Evolutionary conservation across 345 rosid genomes (phyloP).

Genomic region (Cardamine occulta): DNA sequence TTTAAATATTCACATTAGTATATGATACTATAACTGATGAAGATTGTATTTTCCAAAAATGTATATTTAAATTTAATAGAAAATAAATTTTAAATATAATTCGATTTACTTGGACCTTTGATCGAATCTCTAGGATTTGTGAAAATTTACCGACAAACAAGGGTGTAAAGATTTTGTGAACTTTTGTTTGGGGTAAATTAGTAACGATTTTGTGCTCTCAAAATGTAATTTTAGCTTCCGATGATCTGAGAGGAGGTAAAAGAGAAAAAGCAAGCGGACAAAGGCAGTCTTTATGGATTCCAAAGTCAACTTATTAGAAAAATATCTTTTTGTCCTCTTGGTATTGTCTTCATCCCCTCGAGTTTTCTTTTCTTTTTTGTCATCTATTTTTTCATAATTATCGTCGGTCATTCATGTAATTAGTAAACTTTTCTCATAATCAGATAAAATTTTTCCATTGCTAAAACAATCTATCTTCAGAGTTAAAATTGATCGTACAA

Average conservation of each 20-base stretch:
- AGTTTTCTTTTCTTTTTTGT: not conserved
- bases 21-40: too few relatives aligned
- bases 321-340: constrained; percentile 32
- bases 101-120: not conserved
- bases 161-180: constrained; percentile 9
- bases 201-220: constrained; percentile 1
- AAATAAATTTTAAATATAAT: not conserved
- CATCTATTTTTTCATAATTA: not conserved
- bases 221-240: not conserved
- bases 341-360: constrained; percentile 29
- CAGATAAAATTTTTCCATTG: not conserved
- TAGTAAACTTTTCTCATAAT: too few relatives aligned
- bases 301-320: constrained; percentile 31
- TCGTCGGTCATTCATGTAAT: not conserved
- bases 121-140: not conserved
- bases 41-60: too few relatives aligned
- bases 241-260: constrained; percentile 1
- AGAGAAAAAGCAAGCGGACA: constrained; percentile 18
- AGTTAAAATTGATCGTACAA: constrained; percentile 20
- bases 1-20: too few relatives aligned
- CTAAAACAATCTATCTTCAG: constrained; percentile 1
- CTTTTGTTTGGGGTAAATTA: not conserved
- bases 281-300: constrained; percentile 36
- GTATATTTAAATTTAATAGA: too few relatives aligned
- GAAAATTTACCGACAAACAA: not conserved